Base-by-base conservation (phyloP, 805 yeast genomes). In the Komagataella kurtzmanii region DNA sequence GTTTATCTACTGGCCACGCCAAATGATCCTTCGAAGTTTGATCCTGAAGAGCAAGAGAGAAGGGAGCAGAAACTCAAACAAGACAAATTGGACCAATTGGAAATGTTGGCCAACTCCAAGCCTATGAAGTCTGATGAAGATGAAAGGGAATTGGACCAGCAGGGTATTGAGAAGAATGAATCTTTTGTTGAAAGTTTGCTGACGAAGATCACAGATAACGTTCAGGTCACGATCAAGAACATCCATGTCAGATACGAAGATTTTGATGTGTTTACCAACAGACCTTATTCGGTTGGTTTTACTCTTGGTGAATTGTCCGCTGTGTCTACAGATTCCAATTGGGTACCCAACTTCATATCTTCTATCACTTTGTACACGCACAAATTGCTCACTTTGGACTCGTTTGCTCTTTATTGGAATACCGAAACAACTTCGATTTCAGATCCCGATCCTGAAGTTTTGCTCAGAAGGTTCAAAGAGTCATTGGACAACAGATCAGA, bases 241-340 rank as follows among this genome's bases (percentile, higher is more conserved):
- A 93, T 93, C 56, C 99, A 93, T 65, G 65, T 93, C 18, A 75
- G 99, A 53, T 93, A 90, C 61, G 99, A 95, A 61, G 99, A 93
- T 66, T 70, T 76, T 6, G 71, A 77, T 46, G 75, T 79, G 3
- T 81, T 88, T 56, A 82, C 95, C 0, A 84, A 81, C 53, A 61
- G 64, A 30, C 95, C 97, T 2, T 87, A 86, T 57, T 74, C 97
- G 0, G 67, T 89, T 44, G 99, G 99, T 3, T 58, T 88, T 17
- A 84, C 95, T 0, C 73, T 93, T 49, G 77, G 79, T 46, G 98
- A 93, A 66, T 72, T 93, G 46, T 88, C 97, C 0, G 98, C 97
- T 0, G 85, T 89, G 0, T 88, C 97, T 1, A 83, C 98, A 0
- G 90, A 91, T 65, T 82, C 76, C 30, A 68, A 76, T 43, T 93